phyloP scores from a whole-genome alignment of 352 stramenopile genomes.

The Phytophthora citrophthora region DNA sequence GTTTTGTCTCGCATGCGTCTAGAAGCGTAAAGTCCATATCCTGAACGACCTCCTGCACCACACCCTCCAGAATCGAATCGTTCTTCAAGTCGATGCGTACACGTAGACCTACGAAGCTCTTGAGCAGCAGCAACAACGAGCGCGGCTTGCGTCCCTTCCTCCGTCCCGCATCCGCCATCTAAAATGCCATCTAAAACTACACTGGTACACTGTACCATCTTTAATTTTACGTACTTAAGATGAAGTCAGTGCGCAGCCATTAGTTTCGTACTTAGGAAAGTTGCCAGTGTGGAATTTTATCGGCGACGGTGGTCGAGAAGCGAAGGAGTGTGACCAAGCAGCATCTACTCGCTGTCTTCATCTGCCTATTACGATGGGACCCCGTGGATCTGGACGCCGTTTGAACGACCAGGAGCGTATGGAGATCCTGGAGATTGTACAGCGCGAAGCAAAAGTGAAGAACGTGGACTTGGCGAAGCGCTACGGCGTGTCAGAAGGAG shows the following conservation, averaged over 20 bases:
- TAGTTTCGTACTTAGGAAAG: slow-evolving; percentile 46
- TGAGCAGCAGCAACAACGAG: slow-evolving; percentile 80
- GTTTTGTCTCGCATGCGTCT: slow-evolving; percentile 77
- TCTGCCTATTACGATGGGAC: slow-evolving; percentile 51
- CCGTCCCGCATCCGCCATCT: slow-evolving; percentile 10
- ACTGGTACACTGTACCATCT: too few species aligned
- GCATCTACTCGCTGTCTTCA: background rate
- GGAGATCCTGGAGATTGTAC: slow-evolving; percentile 87
- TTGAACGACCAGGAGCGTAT: slow-evolving; percentile 92
- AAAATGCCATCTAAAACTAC: background rate
- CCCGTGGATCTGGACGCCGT: slow-evolving; percentile 73
- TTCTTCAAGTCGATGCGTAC: slow-evolving; percentile 88
- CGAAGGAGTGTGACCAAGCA: background rate
- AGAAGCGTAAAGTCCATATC: slow-evolving; percentile 90
- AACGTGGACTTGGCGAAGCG: slow-evolving; percentile 87
- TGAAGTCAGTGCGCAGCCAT: background rate
- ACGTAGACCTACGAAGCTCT: slow-evolving; percentile 83
- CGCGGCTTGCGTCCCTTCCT: slow-evolving; percentile 48
- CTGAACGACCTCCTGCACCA: slow-evolving; percentile 84
- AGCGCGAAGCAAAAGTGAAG: slow-evolving; percentile 84
- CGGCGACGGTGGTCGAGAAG: slow-evolving; percentile 7
- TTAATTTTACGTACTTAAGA: too few species aligned
- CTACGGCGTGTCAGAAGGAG: slow-evolving; percentile 87
- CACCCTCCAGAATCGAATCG: slow-evolving; percentile 75
- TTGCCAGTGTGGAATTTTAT: slow-evolving; percentile 10